These are phyloP conservation scores for Hymenoscyphus fraxineus DNA, from an alignment of 2,329 filamentous ascomycete genomes.

Conservation along the genomic window DNA sequence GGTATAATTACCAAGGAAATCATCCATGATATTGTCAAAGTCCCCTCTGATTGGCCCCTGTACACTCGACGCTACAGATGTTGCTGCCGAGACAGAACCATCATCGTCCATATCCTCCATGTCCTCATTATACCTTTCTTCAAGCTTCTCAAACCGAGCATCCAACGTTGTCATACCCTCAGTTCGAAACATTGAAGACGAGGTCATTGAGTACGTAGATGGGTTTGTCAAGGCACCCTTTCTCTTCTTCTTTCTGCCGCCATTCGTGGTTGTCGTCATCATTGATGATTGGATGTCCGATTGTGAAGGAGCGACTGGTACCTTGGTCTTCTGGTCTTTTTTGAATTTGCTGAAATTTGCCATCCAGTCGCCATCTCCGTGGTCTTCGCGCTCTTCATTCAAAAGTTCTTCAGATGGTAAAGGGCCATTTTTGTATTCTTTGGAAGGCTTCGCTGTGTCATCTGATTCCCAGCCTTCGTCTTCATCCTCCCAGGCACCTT, in stretches of 20 bases:
- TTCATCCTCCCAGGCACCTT: conserved; percentile 53
- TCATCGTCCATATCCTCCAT: conserved; percentile 48
- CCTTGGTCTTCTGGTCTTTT: conserved; percentile 62
- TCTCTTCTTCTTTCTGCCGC: conserved; percentile 84
- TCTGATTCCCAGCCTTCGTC: conserved; percentile 95
- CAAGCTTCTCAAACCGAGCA: conserved; percentile 84
- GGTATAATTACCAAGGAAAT: conserved; percentile 75
- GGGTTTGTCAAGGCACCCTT: conserved; percentile 89
- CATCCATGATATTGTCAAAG: conserved; percentile 88
- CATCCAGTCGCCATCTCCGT: conserved; percentile 77
- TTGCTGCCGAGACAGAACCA: conserved; percentile 59
- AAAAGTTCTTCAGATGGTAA: conserved; percentile 41
- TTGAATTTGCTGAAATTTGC: conserved; percentile 94
- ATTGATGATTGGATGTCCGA: conserved; percentile 67
- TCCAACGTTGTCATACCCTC: conserved; percentile 84
- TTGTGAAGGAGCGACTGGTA: conserved; percentile 43
- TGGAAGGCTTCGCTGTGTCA: conserved; percentile 72
- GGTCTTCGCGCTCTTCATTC: conserved; percentile 55
- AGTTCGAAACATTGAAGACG: conserved; percentile 79
- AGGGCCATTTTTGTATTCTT: conserved; percentile 47
- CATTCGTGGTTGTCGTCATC: conserved; percentile 72
- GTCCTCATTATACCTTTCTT: conserved; percentile 71
- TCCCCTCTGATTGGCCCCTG: conserved; percentile 67
- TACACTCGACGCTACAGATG: conserved; percentile 61
- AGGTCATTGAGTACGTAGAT: conserved; percentile 88